Evolutionary conservation across 2,329 filamentous ascomycete genomes (phyloP).

Genomic region (Scolecobasidium constrictum): DNA sequence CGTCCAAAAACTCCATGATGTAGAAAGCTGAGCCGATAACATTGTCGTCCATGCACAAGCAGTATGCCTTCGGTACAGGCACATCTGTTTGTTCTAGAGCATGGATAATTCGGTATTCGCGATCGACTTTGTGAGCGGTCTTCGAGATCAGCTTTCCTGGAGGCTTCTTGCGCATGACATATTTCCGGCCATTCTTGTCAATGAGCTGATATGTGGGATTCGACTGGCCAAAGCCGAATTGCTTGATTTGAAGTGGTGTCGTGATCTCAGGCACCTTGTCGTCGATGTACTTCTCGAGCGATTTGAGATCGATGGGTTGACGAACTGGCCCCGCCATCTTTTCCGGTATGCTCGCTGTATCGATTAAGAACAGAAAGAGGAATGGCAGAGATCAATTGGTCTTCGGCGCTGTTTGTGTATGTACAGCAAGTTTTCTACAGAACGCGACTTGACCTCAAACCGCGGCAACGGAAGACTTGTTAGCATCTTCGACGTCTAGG

Average conservation of each 20-base stretch:
- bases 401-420: too few relatives aligned
- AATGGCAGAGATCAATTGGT: too few relatives aligned
- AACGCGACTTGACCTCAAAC: too few relatives aligned
- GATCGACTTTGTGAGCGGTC: slow-evolving; percentile 83
- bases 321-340: slow-evolving; percentile 68
- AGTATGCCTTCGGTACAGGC: slow-evolving; percentile 67
- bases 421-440: too few relatives aligned
- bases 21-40: slow-evolving; percentile 83
- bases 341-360: too few relatives aligned
- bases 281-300: slow-evolving; percentile 63
- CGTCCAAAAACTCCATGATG: slow-evolving; percentile 84
- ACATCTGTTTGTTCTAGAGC: slow-evolving; percentile 65
- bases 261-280: slow-evolving; percentile 65
- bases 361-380: too few relatives aligned
- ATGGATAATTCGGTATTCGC: slow-evolving; percentile 76
- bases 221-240: slow-evolving; percentile 90
- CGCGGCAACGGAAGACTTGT: too few relatives aligned
- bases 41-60: slow-evolving; percentile 64
- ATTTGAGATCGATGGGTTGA: slow-evolving; percentile 69
- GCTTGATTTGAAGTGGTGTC: slow-evolving; percentile 69
- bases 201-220: slow-evolving; percentile 87
- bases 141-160: slow-evolving; percentile 78
- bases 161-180: slow-evolving; percentile 86
- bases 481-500: too few relatives aligned
- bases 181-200: slow-evolving; percentile 50